phyloP scores from a whole-genome alignment of 192 early-diverging fungal genomes.

The Phycomyces blakesleeanus region DNA sequence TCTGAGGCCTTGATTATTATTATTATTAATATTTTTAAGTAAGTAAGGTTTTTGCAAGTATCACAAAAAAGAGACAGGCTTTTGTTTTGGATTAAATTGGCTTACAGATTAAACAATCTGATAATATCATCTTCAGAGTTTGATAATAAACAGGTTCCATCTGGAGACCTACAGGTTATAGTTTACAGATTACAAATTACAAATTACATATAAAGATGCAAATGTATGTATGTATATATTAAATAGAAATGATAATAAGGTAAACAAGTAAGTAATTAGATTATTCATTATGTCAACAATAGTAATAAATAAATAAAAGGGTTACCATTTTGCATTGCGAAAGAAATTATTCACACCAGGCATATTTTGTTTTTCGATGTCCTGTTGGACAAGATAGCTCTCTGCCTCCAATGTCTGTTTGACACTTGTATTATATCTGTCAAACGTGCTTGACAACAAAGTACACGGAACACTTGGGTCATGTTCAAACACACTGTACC shows the following conservation, averaged over 20 bases:
- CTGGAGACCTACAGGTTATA: slow-evolving; percentile 56
- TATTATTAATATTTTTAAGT: too few species aligned
- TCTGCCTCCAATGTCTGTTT: background rate
- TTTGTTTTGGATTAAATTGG: background rate
- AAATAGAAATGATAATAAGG: too few species aligned
- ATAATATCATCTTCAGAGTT: slow-evolving; percentile 61
- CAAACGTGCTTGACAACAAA: background rate
- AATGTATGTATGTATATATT: too few species aligned
- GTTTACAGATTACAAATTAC: background rate
- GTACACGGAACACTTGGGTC: background rate
- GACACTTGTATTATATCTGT: background rate
- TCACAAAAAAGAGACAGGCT: too few species aligned
- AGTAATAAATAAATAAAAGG: too few species aligned
- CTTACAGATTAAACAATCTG: slow-evolving; percentile 53
- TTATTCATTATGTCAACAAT: too few species aligned
- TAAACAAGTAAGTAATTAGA: too few species aligned
- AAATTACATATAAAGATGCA: too few species aligned
- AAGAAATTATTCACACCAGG: slow-evolving; percentile 48
- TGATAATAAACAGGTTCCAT: slow-evolving; percentile 58
- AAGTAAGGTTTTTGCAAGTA: too few species aligned
- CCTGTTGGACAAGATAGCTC: slow-evolving; percentile 1
- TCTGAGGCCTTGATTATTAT: background rate
- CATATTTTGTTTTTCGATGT: background rate
- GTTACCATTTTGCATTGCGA: slow-evolving; percentile 59
- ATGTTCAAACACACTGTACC: slow-evolving; percentile 8